Base-by-base conservation (phyloP, 257 asterid genomes). In the Eucommia ulmoides region DNA sequence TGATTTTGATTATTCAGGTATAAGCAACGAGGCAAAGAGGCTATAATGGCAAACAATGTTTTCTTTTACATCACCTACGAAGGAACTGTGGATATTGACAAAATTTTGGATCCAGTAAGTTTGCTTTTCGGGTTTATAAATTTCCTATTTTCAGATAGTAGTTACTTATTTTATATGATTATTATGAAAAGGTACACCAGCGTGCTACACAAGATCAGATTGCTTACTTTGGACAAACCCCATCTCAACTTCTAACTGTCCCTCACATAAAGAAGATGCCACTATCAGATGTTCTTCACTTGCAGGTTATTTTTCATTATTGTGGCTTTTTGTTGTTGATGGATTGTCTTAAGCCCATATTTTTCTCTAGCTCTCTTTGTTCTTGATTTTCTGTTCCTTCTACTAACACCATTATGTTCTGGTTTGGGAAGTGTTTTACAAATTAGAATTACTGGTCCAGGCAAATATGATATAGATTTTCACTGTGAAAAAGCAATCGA, bases 21-120 rank as follows among this genome's bases (percentile, higher is more conserved):
- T 65, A 89, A 85, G 76, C 98, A 89, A 67, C 92, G 98, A 23
- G 98, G 98, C 65, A 82, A 85, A 70, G 98, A 89, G 78, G 98
- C 98, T 68, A 77, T 83, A 52, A 82, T 66, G 67, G 86, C 96
- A 24, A 75, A 83, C 71, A 89, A 89, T 64, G 96, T 89, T 49
- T 89, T 85, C 88, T 89, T 89, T 53, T 89, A 89, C 62, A 82
- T 83, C 60, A 89, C 98, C 12, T 89, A 89, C 48, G 98, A 82
- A 84, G 98, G 98, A 66, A 79, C 94, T 54, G 93, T 89, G 51
- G 96, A 91, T 67, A 79, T 91, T 68, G 96, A 91, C 80, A 91
- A 91, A 77, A 86, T 91, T 66, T 59, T 72, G 9, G 93, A 86
- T 55, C 92, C 92, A 23, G 99, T 91, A 71, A 76, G 99, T 66